These are phyloP conservation scores for Camellia oleifera DNA, from an alignment of 179 eudicot genomes.

Conservation along the genomic window DNA sequence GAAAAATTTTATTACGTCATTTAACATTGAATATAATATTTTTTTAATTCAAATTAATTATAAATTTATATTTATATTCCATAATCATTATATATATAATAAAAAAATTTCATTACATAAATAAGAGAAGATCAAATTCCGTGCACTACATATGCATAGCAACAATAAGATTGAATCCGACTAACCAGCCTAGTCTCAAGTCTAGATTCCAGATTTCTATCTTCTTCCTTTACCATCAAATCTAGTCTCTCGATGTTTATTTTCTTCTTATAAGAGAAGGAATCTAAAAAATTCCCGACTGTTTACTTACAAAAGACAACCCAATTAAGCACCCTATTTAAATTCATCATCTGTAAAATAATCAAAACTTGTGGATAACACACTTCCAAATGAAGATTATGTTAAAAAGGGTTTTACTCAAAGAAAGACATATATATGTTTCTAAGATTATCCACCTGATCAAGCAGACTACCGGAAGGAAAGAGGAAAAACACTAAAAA, in stretches of 20 bases:
- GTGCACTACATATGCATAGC: background rate
- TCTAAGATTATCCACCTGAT: background rate
- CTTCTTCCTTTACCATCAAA: background rate
- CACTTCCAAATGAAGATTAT: background rate
- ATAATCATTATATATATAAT: too few relatives aligned
- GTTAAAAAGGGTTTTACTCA: background rate
- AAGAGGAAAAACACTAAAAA: background rate
- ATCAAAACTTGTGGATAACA: background rate
- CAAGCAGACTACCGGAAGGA: background rate
- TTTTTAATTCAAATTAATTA: too few relatives aligned
- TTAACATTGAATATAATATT: too few relatives aligned
- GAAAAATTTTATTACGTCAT: too few relatives aligned
- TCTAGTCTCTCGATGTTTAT: background rate
- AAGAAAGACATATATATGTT: background rate
- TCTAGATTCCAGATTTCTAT: background rate
- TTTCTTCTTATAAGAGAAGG: background rate
- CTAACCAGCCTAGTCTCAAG: background rate
- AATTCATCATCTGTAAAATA: background rate
- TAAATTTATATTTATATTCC: too few relatives aligned
- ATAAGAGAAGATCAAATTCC: too few relatives aligned
- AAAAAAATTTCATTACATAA: too few relatives aligned
- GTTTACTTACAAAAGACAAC: too few relatives aligned
- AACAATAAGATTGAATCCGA: background rate
- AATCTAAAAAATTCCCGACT: background rate
- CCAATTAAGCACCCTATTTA: too few relatives aligned